Evolutionary conservation across 1,284 basidiomycete genomes (phyloP).

Genomic region (Termitomyces sp.): DNA sequence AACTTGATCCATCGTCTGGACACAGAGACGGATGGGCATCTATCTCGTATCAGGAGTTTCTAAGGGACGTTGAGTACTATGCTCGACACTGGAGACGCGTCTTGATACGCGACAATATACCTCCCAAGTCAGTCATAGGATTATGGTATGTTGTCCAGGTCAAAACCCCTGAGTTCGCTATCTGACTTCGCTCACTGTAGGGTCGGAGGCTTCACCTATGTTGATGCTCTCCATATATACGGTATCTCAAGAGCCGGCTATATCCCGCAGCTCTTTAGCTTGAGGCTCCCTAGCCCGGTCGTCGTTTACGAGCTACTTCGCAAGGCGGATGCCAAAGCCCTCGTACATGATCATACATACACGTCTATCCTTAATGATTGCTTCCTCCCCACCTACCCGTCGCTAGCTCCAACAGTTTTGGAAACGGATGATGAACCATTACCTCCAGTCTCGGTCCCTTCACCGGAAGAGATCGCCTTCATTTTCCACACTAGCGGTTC

Average conservation of each 20-base stretch:
- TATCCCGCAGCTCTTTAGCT: conserved; percentile 58
- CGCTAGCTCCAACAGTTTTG: conserved; percentile 23
- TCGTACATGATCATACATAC: conserved; percentile 49
- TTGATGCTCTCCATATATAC: conserved; percentile 58
- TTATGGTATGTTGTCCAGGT: conserved; percentile 41
- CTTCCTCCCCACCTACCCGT: conserved; percentile 37
- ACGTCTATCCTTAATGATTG: conserved; percentile 27
- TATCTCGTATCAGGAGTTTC: conserved; percentile 50
- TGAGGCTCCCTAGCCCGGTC: conserved; percentile 52
- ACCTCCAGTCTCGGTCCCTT: conserved; percentile 33
- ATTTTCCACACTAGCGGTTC: conserved; percentile 68
- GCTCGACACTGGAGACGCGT: conserved; percentile 47
- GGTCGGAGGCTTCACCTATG: conserved; percentile 55
- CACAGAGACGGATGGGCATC: conserved; percentile 37
- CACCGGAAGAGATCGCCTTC: conserved; percentile 42
- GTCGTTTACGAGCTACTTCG: conserved; percentile 53
- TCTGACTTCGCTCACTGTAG: conserved; percentile 26
- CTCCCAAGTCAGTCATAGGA: conserved; percentile 49
- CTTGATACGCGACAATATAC: conserved; percentile 35
- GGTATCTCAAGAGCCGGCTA: conserved; percentile 59
- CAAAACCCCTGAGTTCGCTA: not conserved
- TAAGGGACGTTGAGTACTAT: conserved; percentile 47
- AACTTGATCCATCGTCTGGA: conserved; percentile 26
- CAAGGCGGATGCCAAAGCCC: conserved; percentile 44
- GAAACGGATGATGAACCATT: conserved; percentile 29